Evolutionary conservation across 805 yeast species (phyloP), one percentile per base, ranked within the genome.

Genomic region (Cyberlindnera maritima): DNA sequence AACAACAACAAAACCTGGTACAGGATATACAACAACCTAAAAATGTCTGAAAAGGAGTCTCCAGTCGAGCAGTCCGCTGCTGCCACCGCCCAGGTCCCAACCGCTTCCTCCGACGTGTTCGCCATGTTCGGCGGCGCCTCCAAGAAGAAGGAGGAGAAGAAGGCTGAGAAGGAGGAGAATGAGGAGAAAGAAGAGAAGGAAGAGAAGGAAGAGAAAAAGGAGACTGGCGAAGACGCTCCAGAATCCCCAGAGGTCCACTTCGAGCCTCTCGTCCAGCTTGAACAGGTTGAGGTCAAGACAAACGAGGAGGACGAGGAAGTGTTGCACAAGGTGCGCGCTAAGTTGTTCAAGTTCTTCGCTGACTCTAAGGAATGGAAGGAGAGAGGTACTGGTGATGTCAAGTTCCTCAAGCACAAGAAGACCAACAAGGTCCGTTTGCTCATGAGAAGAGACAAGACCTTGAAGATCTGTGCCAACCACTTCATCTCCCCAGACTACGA

Each of bases 381-480:
- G 78, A 88, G 99, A 76, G 99, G 99, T 61, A 89, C 97, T 31
- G 99, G 99, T 64, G 99, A 94, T 65, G 96, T 90, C 61, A 89
- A 94, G 72, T 88, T 94, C 71, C 81, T 94, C 67, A 77, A 92
- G 75, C 97, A 92, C 75, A 90, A 89, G 70, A 72, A 72, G 52
- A 74, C 88, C 49, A 78, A 80, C 49, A 91, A 89, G 74, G 88
- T 88, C 55, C 85, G 99, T 75, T 71, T 94, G 57, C 76, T 94
- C 65, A 94, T 94, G 99, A 89, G 99, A 81, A 89, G 99, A 76
- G 99, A 94, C 75, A 92, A 92, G 78, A 94, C 98, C 46, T 80
- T 94, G 66, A 94, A 94, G 79, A 85, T 94, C 64, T 94, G 99
- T 71, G 99, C 99, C 60, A 94, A 94, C 76, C 99, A 94, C 72